These are phyloP conservation scores for Acanthamoeba triangularis DNA, from an alignment of 208 protist genomes.

Conservation along the genomic window DNA sequence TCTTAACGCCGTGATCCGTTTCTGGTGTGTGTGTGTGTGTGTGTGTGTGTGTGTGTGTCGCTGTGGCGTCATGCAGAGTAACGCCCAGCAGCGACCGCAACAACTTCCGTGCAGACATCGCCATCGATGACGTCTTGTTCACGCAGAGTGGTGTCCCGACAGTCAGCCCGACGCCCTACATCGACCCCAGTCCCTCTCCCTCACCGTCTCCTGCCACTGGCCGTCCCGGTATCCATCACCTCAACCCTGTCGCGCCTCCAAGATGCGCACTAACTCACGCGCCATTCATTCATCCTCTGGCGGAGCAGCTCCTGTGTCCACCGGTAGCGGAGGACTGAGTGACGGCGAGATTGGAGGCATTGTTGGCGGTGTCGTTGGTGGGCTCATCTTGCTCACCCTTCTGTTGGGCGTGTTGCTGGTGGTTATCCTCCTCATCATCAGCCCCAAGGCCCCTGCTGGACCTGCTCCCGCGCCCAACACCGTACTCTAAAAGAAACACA, in stretches of 20 bases:
- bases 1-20: background rate
- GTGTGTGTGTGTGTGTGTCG: background rate
- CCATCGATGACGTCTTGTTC: slow-evolving; percentile 46
- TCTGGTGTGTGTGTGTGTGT: background rate
- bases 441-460: background rate
- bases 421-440: slow-evolving; percentile 2
- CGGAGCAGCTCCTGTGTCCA: background rate
- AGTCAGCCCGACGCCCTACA: background rate
- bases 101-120: background rate
- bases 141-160: background rate
- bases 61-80: no score
- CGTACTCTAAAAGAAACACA: background rate
- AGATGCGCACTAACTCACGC: no score
- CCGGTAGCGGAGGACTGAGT: background rate
- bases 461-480: background rate
- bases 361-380: slow-evolving; percentile 19
- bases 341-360: slow-evolving; percentile 17
- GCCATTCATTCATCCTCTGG: background rate
- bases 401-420: background rate
- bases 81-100: background rate
- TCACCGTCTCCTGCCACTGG: background rate
- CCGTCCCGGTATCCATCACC: background rate
- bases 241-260: background rate
- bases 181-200: slow-evolving; percentile 5
- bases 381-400: background rate